phyloP scores from a whole-genome alignment of 2,329 filamentous ascomycete species.

The Capronia americana region DNA sequence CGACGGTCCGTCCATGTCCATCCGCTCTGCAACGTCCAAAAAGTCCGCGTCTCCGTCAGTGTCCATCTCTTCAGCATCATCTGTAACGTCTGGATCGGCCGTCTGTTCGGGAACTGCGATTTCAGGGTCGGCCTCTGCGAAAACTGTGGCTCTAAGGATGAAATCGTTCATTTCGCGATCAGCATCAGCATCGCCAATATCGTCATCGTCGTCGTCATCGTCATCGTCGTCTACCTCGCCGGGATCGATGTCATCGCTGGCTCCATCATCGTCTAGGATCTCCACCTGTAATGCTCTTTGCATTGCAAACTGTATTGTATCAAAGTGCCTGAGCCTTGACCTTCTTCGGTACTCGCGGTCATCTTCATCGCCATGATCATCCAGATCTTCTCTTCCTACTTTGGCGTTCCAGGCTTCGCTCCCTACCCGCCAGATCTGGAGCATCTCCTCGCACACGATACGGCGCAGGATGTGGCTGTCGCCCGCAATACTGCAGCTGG shows the following conservation, averaged over 20 bases:
- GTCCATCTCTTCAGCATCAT: conserved; percentile 52
- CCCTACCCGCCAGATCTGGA: conserved; percentile 84
- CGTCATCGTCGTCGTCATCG: conserved; percentile 45
- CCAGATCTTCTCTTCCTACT: conserved; percentile 78
- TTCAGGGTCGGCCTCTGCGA: conserved; percentile 30
- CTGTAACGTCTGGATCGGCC: conserved; percentile 42
- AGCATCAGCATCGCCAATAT: conserved; percentile 37
- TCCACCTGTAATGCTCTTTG: conserved; percentile 51
- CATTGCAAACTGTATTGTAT: conserved; percentile 49
- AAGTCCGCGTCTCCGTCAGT: conserved; percentile 66
- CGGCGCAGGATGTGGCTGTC: conserved; percentile 80
- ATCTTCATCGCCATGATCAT: conserved; percentile 78
- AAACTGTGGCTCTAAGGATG: conserved; percentile 28
- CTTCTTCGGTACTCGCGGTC: conserved; percentile 45
- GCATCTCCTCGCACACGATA: conserved; percentile 87
- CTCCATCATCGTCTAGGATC: conserved; percentile 46
- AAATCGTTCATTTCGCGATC: conserved; percentile 36
- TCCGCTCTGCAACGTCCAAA: conserved; percentile 77
- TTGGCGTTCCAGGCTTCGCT: conserved; percentile 80
- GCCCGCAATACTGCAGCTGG: conserved; percentile 81
- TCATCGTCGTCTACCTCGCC: conserved; percentile 55
- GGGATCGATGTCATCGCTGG: conserved; percentile 50
- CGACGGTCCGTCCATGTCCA: conserved; percentile 75
- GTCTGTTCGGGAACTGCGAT: conserved; percentile 22
- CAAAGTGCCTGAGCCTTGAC: conserved; percentile 49